Evolutionary conservation across 108 stramenopile species (phyloP), one percentile per base, ranked within the genome.

Genomic region (Mediolabrus comicus): DNA sequence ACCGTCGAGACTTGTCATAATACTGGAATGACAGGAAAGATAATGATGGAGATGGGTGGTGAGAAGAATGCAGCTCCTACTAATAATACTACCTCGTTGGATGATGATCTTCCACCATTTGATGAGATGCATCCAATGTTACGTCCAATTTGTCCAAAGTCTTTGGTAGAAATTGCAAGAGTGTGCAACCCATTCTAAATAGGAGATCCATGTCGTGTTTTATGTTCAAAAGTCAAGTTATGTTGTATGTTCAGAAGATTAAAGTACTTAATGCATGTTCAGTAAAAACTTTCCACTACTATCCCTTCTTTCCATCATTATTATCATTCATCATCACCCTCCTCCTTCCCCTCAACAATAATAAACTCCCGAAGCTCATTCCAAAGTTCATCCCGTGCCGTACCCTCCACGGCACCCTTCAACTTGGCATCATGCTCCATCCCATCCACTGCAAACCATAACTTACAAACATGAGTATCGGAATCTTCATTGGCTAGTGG

Each of bases 331-430:
- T 88, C 87, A 70, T 92, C 88, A 7, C 84, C 88, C 12, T 80
- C 68, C 55, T 92, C 88, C 69, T 88, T 86, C 49, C 89, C 91
- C 59, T 89, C 88, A 49, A 79, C 82, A 59, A 93, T 83, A 32
- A 93, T 81, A 55, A 93, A 93, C 55, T 86, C 54, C 27, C 87
- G 88, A 49, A 93, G 57, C 49, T 87, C 86, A 39, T 79, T 70
- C 86, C 87, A 86, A 33, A 93, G 53, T 30, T 71, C 61, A 30
- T 88, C 72, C 62, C 92, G 67, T 46, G 88, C 92, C 51, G 71
- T 83, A 32, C 92, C 92, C 51, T 89, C 86, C 67, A 86, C 59
- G 3, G 88, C 87, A 13, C 87, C 87, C 39, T 76, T 67, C 60
- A 92, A 76, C 53, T 83, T 88, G 22, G 84, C 87, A 36, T 72